Evolutionary conservation across 108 stramenopile species (phyloP).

Genomic region (Poteriospumella lacustris): DNA sequence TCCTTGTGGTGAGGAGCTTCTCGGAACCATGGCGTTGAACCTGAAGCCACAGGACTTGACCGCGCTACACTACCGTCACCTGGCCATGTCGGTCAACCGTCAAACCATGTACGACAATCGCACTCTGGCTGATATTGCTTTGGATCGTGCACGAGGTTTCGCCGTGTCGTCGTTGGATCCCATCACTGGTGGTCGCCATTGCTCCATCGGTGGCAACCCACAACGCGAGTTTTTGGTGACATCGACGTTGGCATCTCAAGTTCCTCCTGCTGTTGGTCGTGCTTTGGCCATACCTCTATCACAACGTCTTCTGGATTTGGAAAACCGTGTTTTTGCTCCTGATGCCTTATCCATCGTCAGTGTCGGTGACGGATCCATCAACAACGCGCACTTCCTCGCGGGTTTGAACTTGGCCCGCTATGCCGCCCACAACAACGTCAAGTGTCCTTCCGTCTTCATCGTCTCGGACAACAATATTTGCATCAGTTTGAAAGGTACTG

Average conservation of each 20-base stretch:
- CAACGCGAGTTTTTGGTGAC: conserved; percentile 37
- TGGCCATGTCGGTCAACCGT: conserved; percentile 58
- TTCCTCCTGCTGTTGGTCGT: conserved; percentile 72
- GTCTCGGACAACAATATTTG: conserved; percentile 71
- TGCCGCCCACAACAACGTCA: conserved; percentile 58
- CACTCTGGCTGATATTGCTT: conserved; percentile 57
- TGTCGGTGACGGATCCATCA: conserved; percentile 73
- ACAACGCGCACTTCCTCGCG: conserved; percentile 73
- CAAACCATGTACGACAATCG: conserved; percentile 43
- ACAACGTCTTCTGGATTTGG: background rate
- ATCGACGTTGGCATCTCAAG: conserved; percentile 72
- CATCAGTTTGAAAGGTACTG: conserved; percentile 62
- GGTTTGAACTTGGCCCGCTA: conserved; percentile 66
- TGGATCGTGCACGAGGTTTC: conserved; percentile 72
- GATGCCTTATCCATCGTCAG: conserved; percentile 61
- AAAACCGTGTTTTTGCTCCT: background rate
- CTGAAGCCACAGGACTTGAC: conserved; percentile 50
- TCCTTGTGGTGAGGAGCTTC: conserved; percentile 77
- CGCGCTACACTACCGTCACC: conserved; percentile 76
- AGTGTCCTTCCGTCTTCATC: conserved; percentile 72
- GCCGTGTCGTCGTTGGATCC: conserved; percentile 65
- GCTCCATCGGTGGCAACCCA: conserved; percentile 61
- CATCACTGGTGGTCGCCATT: conserved; percentile 74
- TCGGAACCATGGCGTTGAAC: conserved; percentile 54
- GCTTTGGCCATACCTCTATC: conserved; percentile 67